A percentile compares a stretch with the other conserved stretches of the same genome.
Evolutionary conservation across 768 basidiomycete species (phyloP).

Genomic region (Coprinopsis cinerea): DNA sequence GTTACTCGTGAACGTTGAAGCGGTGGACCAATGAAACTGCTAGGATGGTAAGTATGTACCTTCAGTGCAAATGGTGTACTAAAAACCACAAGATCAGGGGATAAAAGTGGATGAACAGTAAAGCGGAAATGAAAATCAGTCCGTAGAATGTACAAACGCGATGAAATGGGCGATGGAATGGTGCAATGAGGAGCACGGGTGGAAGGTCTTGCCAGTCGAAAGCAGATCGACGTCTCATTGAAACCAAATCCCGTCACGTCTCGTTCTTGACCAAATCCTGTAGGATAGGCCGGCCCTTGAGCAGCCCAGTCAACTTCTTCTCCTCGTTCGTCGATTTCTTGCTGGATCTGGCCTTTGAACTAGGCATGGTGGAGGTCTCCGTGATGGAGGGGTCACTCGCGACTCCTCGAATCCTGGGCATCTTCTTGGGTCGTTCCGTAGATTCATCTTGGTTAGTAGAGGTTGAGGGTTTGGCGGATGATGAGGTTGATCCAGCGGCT

Average conservation of each 20-base stretch:
- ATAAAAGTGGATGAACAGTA: too few relatives aligned
- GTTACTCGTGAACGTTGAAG: too few relatives aligned
- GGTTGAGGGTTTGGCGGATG: background rate
- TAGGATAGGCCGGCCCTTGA: conserved; percentile 3
- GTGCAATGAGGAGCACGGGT: background rate
- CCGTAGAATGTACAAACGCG: too few relatives aligned
- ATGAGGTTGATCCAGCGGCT: background rate
- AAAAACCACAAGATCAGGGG: too few relatives aligned
- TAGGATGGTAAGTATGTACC: too few relatives aligned
- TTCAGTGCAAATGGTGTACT: too few relatives aligned
- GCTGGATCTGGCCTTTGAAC: background rate
- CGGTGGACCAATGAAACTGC: too few relatives aligned
- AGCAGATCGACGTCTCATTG: background rate
- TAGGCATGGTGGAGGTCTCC: background rate
- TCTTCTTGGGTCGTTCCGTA: conserved; percentile 1
- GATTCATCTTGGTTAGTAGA: background rate
- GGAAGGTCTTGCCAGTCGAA: background rate
- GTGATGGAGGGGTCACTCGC: background rate
- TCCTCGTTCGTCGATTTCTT: background rate
- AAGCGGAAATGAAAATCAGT: too few relatives aligned
- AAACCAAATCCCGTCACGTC: background rate
- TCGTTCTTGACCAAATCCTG: conserved; percentile 4
- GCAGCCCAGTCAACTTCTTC: background rate
- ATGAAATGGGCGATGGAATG: background rate
- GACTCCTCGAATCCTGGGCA: background rate